Evolutionary conservation across 2,329 filamentous ascomycete species (phyloP), one percentile per base, ranked within the genome.

Genomic region (Fusarium proliferatum): DNA sequence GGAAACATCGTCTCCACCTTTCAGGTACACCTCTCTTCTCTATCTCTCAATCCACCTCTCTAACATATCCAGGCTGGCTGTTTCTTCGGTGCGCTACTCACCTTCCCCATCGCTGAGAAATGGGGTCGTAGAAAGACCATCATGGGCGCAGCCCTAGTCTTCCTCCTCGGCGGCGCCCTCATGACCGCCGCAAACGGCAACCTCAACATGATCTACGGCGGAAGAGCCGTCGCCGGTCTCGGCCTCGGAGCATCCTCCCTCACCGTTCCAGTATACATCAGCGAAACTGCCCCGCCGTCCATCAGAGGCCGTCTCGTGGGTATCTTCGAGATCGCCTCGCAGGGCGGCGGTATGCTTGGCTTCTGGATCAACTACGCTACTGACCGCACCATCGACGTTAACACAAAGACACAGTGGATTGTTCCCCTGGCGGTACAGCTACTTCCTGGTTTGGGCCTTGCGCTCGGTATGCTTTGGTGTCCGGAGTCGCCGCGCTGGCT

Each of bases 401-500:
- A 82, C 57, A 79, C 79, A 12, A 78, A 76, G 21, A 68, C 77
- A 0, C 77, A 78, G 53, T 90, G 87, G 81, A 86, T 89, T n/a
- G 84, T 91, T 3, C 89, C 89, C 0, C 82, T 91, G 13, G 85
- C 85, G 28, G 83, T 90, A 69, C 89, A 91, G 78, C 86, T 85
- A 38, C 81, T 90, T 5, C 89, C 89, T 0, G 88, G 88, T 3
- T 76, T 87, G 7, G 82, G 89, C 34, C 85, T 91, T 26, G 82
- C 88, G 53, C 61, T 82, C 41, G 86, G 86, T 72, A 91, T 91
- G 84, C 77, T 87, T 17, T 82, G 90, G 71, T 89, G 88, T 82
- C 87, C 88, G 48, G 89, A 91, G 75, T 90, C 88, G 2, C 89
- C 89, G 10, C 86, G 89, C 42, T 91, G 86, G 85, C 83, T 91